phyloP scores from a whole-genome alignment of 2,329 filamentous ascomycete species.

The Ophiosphaerella herpotricha region DNA sequence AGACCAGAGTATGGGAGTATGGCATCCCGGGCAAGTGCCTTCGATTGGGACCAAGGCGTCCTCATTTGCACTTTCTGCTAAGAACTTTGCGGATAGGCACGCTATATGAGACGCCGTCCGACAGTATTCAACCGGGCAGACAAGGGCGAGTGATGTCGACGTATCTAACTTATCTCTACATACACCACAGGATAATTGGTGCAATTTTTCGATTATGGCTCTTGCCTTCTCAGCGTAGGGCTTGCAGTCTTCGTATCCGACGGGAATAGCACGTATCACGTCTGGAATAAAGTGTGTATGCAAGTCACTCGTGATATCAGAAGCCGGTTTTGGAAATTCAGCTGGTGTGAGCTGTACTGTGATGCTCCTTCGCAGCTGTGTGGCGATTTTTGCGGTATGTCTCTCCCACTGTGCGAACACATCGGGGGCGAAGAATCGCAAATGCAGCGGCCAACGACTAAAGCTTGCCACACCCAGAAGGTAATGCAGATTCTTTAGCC shows the following conservation, averaged over 20 bases:
- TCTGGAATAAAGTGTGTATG: conserved; percentile 33
- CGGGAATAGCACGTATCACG: conserved; percentile 51
- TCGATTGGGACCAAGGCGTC: conserved; percentile 64
- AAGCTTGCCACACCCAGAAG: conserved; percentile 82
- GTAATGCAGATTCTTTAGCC: conserved; percentile 80
- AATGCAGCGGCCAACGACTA: conserved; percentile 75
- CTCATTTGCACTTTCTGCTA: conserved; percentile 47
- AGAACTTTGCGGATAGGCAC: conserved; percentile 60
- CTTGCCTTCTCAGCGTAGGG: conserved; percentile 58
- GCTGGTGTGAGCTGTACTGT: conserved; percentile 36
- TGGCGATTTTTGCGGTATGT: conserved; percentile 40
- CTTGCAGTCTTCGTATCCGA: conserved; percentile 58
- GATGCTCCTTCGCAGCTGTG: conserved; percentile 32
- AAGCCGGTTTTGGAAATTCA: conserved; percentile 25
- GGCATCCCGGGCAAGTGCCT: conserved; percentile 75
- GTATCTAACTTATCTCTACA: conserved; percentile 51
- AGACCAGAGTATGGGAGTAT: conserved; percentile 67
- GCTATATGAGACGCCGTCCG: conserved; percentile 57
- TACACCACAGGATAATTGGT: conserved; percentile 50
- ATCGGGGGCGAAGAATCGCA: conserved; percentile 78
- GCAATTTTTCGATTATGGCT: conserved; percentile 23
- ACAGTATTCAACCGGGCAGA: conserved; percentile 59
- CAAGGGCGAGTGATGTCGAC: conserved; percentile 50
- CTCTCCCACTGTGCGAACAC: conserved; percentile 72
- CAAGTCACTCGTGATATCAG: conserved; percentile 24